Base-by-base conservation (phyloP, 75 land plant species). In the Gnetum montanum region DNA sequence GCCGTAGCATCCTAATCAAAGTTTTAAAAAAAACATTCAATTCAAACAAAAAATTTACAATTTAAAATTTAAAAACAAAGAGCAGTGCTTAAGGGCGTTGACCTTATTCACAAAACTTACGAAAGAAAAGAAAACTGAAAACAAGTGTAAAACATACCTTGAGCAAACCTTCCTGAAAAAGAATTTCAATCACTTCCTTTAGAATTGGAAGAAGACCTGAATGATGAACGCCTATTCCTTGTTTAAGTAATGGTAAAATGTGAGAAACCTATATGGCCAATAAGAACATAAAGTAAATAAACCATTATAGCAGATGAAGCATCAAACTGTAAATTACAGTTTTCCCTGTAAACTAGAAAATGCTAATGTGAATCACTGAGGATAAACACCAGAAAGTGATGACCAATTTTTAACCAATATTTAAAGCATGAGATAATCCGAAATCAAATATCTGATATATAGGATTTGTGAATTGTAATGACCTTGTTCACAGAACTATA, bases 181-280 rank as follows among this genome's bases (percentile, higher is more conserved):
- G 70, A 43, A 95, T 95, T 72, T 95, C 99, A 40, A 95, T 90
- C 25, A 95, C 97, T 79, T 95, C 99, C 61, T 95, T 95, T 25
- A 95, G 62, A 43, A 95, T 90, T 19, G 99, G 99, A 51, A 95
- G 83, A 60, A 95, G 75, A 33, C 99, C 99, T 64, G 99, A 95
- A 71, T 95, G 99, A 66, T 95, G 99, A 34, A 95, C 96, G 13
- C 99, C 99, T 49, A 95, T 95, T 23, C 99, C 99, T 30, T 92
- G 91, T 54, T 81, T 85, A 47, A 95, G 62, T 16, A 81, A 67
- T 0, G 99, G 99, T 36, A 95, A 64, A 61, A 86, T 75, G 59
- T 80, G 82, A 38, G 86, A 70, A 55, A 95, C 99, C 99, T 95
- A 71, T 36, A 53, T 31, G 19, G 29, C 24, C n/a, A n/a, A n/a